Base-by-base conservation (phyloP, 1,284 basidiomycete species). In the Cerrena zonata region DNA sequence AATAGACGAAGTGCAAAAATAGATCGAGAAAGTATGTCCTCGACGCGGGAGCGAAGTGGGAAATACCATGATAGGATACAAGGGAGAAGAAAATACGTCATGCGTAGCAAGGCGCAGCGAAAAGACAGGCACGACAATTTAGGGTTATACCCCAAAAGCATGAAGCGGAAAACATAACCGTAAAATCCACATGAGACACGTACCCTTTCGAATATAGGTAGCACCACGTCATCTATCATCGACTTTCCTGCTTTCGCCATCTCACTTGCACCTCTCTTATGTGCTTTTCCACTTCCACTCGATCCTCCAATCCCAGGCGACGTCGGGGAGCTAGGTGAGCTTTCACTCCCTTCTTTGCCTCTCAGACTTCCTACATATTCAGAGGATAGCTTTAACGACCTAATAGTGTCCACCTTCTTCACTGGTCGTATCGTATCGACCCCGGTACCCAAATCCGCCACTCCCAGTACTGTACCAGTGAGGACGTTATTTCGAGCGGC, bases 361-460 rank as follows among this genome's bases (percentile, higher is more conserved):
- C 84, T 74, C 51, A 82, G 63, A 55, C 75, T 86, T 19, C 90
- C 91, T 22, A 94, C 83, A 63, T 80, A 94, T 58, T 91, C 91
- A 18, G 82, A 75, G 4, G 91, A 93, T 36, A 91, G 65, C 52
- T 84, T 75, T n/a, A 92, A 69, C 1, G 89, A 91, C 11, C 85
- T 83, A 3, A 77, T 74, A 0, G 85, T 78, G 63, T 96, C 91
- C 21, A 94, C 84, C 62, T 91, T 91, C 75, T 94, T 94, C 56
- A 95, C 85, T 0, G 94, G 94, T 51, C 93, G 79, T 59, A 96
- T 90, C 1, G 93, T 95, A 59, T 90, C 90, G 43, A 90, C 75
- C 1, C 91, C 91, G 52, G 77, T 86, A 4, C 91, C 91, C 5
- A 95, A 67, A 67, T 94, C 91, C 4, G 83, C 91, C 57, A 84